These are phyloP conservation scores for Ulota crispa DNA, from an alignment of 225 moss, liverwort and hornwort genomes.

Conservation along the genomic window DNA sequence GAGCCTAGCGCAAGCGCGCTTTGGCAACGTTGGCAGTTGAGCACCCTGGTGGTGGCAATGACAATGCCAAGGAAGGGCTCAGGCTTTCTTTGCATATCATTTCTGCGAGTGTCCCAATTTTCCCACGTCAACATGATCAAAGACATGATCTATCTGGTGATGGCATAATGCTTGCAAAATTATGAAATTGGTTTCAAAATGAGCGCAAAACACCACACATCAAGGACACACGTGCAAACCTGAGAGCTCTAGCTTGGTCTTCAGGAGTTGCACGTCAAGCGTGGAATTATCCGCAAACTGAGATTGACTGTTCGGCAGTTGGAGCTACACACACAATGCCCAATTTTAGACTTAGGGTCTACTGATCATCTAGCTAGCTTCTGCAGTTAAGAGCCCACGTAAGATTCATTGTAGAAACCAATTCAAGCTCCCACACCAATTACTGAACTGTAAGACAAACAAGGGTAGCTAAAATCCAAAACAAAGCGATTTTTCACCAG, in stretches of 20 bases:
- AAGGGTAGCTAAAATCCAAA: neutral
- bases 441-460: neutral
- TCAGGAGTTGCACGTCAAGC: neutral
- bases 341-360: neutral
- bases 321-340: slow-evolving; percentile 1
- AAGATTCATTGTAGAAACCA: neutral
- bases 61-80: slow-evolving; percentile 1
- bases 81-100: slow-evolving; percentile 17
- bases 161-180: neutral
- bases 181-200: neutral
- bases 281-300: neutral
- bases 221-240: slow-evolving; percentile 9
- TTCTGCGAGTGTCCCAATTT: neutral
- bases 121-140: neutral
- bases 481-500: neutral
- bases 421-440: neutral
- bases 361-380: neutral
- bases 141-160: neutral
- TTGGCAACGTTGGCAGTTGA: slow-evolving; percentile 30
- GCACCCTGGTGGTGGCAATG: neutral
- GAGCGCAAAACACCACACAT: neutral
- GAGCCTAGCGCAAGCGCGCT: slow-evolving; percentile 78
- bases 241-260: slow-evolving; percentile 25
- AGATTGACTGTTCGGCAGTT: neutral
- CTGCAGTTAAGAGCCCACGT: neutral